Base-by-base conservation (phyloP, 2,329 filamentous ascomycete genomes). In the Aspergillus versicolor region DNA sequence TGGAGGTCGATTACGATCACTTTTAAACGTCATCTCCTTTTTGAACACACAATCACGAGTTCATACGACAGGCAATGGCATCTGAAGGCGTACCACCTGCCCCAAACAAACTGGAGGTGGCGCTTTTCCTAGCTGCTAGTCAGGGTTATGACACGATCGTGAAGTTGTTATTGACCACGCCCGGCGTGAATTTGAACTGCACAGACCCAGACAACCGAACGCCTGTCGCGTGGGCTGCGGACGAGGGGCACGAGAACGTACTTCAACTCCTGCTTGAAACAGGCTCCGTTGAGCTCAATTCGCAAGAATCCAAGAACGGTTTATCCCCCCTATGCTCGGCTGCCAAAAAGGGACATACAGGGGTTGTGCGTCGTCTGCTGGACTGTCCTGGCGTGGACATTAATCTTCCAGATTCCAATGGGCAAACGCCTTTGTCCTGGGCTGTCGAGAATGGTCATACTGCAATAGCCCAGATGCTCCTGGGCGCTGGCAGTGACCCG, bases 111-210 rank as follows among this genome's bases (percentile, higher is more conserved):
- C 37, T 66, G 32, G 64, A 66, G 48, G 54, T 66, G 22, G 64
- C 64, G 6, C 62, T 66, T 9, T 66, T 66, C 42, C 52, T 66
- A 9, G 64, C 64, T 45, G 60, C 60, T 15, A 65, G 59, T 22
- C 56, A 66, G 52, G 64, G 64, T 41, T 66, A 65, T 46, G 64
- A 66, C 37, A 62, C 64, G n/a, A 64, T 66, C 27, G 64, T 66
- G 27, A 56, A 59, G 43, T 57, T 65, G 12, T 52, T 65, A 15
- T 48, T 67, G n/a, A 56, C 48, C 24, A 67, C 63, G 1, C 63
- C 64, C 6, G 62, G 62, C 9, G 59, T 67, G 53, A 59, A 63
- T 13, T 47, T 67, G 40, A 63, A 65, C 38, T 59, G 54, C 44
- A 58, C 49, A 21, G 66, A 65, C 32, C 52, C 61, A 22, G 17